Conservation (phyloP, 2,329 filamentous ascomycete genomes). For the Beauveria asiatica region DNA sequence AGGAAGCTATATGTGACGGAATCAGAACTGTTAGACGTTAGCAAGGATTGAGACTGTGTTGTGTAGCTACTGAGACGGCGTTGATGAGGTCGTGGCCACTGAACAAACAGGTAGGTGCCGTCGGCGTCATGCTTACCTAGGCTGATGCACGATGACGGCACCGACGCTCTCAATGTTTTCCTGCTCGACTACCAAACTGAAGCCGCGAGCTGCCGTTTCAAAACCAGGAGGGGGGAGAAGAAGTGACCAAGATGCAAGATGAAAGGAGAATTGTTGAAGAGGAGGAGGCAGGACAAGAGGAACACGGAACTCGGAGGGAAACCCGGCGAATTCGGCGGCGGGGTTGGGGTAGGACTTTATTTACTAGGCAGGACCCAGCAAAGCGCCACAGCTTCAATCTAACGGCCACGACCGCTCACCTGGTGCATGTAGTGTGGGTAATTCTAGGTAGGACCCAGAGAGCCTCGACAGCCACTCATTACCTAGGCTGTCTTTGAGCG, state of each 20-base stretch:
- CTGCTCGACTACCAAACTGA: neutral
- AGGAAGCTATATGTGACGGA: neutral
- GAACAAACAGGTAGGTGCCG: neutral
- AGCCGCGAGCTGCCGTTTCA: neutral
- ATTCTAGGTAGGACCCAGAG: neutral
- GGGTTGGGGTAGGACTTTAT: neutral
- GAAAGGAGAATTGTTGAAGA: neutral
- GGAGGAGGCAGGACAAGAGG: neutral
- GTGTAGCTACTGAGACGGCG: neutral
- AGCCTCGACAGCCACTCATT: neutral
- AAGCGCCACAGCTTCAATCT: neutral
- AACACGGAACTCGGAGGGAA: neutral
- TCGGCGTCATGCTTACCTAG: neutral
- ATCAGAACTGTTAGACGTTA: neutral
- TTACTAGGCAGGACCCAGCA: neutral
- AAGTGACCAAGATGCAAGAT: neutral
- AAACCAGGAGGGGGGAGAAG: too few relatives aligned
- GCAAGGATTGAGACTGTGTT: neutral
- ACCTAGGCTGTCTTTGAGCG: neutral
- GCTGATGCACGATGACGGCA: neutral
- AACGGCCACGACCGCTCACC: slow-evolving; percentile 3
- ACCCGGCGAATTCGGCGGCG: neutral
- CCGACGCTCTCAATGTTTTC: neutral
- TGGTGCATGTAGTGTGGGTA: neutral
- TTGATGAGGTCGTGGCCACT: neutral